Evolutionary conservation across 139 green algal genomes (phyloP), one percentile per base, ranked within the genome.

Genomic region (Eudorina sp.): DNA sequence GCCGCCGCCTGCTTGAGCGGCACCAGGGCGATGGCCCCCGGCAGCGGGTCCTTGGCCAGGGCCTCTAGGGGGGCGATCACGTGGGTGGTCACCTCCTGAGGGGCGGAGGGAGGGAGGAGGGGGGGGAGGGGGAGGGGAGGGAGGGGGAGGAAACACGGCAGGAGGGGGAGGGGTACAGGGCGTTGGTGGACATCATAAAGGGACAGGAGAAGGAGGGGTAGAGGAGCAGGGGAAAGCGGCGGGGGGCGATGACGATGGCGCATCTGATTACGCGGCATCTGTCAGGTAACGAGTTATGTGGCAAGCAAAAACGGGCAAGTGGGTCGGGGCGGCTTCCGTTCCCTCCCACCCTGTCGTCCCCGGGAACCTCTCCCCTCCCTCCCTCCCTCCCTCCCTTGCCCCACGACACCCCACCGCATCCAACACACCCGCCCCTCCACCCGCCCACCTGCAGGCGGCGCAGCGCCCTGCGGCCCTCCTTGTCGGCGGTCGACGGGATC

Each of bases 21-120:
- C 18, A 89, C 88, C 18, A 99, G 82, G 6, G 98, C 95, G 38
- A 99, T 95, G 1, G 96, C 94, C 64, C 96, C 92, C 0, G 92
- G 88, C 53, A 99, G 88, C 13, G 97, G 97, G 89, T 96, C 92
- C 19, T 72, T 79, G 51, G 85, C 78, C 74, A 99, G 91, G 76
- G 89, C 95, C 5, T 89, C 94, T 19, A 94, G 90, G 29, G 96
- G 95, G 0, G 92, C 95, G 19, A 99, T 93, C 21, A 99, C 92
- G 90, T 97, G 93, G 34, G 98, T 95, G 13, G 94, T 95, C 36
- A 97, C 95, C 76, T 98, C 92, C 84, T 93, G 85, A 53, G 58
- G 23, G 53, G 1, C 14, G 6, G 25, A 38, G 36, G 7, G 76
- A n/a, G n/a, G 76, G 25, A 18, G 53, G 23, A n/a, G n/a, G 31